Evolutionary conservation across 2,329 filamentous ascomycete species (phyloP), one percentile per base, ranked within the genome.

Genomic region (Alternaria solani): DNA sequence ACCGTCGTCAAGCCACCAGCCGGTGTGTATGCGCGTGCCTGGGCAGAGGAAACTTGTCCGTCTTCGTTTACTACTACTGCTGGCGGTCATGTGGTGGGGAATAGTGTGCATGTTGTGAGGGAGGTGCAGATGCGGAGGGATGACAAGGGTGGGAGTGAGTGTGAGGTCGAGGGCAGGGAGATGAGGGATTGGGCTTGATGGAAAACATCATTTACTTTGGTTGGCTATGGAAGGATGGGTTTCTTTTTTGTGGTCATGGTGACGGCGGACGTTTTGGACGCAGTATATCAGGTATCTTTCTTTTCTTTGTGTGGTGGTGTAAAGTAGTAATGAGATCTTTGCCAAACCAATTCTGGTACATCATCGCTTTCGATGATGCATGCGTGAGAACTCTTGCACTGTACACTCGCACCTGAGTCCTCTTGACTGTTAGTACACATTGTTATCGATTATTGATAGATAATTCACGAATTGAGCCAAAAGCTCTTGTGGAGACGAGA

Each of bases 51-150:
- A 32, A 25, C 51, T 16, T 46, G 23, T 23, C 25, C 32, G 25
- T n/a, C 32, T 7, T 34, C 46, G 0, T 25, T 20, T 7, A 20
- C 32, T 3, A 11, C 11, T 4, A 12, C 9, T 30, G 32, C 16
- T 7, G 34, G 8, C 16, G 16, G 5, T 20, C n/a, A 12, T 20
- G 32, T 5, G 59, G 23, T 59, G 62, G 36, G 42, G 1, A 34
- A 54, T 12, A 67, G 68, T 7, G 73, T 76, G 1, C 62, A 67
- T n/a, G 66, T 77, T n/a, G 39, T 70, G 7, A 65, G 57, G 7
- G 75, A 75, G 38, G 66, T 76, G 16, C 65, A 65, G 16, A 64
- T 71, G 16, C 65, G 67, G 12, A 44, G 59, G 36, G 51, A 57
- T 26, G 56, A 65, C 25, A 61, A 51, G 5, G 53, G 28, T 7